Evolutionary conservation across 306 rosid species (phyloP).

Genomic region (Vicia sativa): DNA sequence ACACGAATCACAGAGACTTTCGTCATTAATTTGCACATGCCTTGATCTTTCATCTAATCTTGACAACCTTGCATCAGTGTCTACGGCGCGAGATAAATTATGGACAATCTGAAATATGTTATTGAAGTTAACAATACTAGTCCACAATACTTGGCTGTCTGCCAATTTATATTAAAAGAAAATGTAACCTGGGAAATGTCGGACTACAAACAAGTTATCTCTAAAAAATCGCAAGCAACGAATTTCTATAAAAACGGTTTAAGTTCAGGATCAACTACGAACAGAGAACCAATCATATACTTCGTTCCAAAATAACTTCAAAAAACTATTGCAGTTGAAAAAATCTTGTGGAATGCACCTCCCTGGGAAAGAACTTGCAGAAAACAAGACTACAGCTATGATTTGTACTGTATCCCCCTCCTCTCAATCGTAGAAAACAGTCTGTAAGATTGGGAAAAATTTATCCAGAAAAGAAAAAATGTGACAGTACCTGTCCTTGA

Average conservation of each 20-base stretch:
- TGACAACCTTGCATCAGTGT: constrained; percentile 86
- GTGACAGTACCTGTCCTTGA: constrained; percentile 77
- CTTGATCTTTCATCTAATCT: constrained; percentile 97
- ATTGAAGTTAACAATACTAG: constrained; percentile 16
- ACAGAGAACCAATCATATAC: constrained; percentile 1
- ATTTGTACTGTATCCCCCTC: background rate
- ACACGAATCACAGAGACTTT: constrained; percentile 95
- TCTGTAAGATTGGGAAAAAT: constrained; percentile 11
- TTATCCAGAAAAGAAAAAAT: constrained; percentile 14
- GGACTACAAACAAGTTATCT: constrained; percentile 13
- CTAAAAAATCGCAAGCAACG: constrained; percentile 4
- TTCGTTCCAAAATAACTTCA: background rate
- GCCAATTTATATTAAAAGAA: background rate
- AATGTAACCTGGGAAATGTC: background rate
- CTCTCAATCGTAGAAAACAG: background rate
- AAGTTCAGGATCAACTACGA: background rate
- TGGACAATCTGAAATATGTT: constrained; percentile 73
- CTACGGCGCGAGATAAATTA: constrained; percentile 83
- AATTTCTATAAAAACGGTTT: constrained; percentile 25
- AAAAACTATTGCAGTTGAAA: background rate
- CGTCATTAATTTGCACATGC: constrained; percentile 90
- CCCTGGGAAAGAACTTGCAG: constrained; percentile 2
- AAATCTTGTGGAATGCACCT: constrained; percentile 27
- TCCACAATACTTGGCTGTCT: constrained; percentile 18
- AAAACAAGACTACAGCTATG: constrained; percentile 7